Base-by-base conservation (phyloP, 1,139 yeast genomes). In the Hemisphaericaspora subhashii region DNA sequence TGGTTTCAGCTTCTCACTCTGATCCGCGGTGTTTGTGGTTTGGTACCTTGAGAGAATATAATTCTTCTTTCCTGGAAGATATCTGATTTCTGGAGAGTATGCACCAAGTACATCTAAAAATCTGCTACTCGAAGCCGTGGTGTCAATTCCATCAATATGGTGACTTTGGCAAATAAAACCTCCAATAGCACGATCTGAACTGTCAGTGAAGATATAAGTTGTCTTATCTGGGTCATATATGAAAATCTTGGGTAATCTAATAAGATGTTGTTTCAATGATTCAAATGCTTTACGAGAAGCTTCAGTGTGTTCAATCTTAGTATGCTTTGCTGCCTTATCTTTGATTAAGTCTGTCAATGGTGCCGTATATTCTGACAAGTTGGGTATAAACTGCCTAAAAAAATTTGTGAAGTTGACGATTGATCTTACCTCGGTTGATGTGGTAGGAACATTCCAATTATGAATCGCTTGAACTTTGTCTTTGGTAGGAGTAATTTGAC, bases 331-430 rank as follows among this genome's bases (percentile, higher is more conserved):
- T 3, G 20, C 9, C 3, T 24, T 7, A 10, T 15, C 15, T 12
- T 24, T 33, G 11, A 33, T n/a, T 11, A 33, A 25, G 11, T 33
- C 35, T 13, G 13, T 33, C 2, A 33, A 5, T 2, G 35, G 35
- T 11, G 21, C 30, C 2, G 24, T 22, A 2, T 6, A 32, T 15
- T 23, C 21, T 8, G 28, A 13, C 10, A 32, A n/a, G 3, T 15
- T 15, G 3, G 35, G 35, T 3, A 32, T 22, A 18, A 32, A 17
- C 13, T 8, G 25, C 2, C 35, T 3, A 14, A 33, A 24, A 25
- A 11, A 22, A 17, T 16, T 16, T 10, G 22, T n/a, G n/a, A 33
- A 33, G 17, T 25, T 25, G 8, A 24, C 30, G n/a, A 33, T 14
- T 4, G 35, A 21, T 16, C 35, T 15, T 3, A 33, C 15, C 25